Base-by-base conservation (phyloP, 257 asterid species). In the Nemophila menziesii region DNA sequence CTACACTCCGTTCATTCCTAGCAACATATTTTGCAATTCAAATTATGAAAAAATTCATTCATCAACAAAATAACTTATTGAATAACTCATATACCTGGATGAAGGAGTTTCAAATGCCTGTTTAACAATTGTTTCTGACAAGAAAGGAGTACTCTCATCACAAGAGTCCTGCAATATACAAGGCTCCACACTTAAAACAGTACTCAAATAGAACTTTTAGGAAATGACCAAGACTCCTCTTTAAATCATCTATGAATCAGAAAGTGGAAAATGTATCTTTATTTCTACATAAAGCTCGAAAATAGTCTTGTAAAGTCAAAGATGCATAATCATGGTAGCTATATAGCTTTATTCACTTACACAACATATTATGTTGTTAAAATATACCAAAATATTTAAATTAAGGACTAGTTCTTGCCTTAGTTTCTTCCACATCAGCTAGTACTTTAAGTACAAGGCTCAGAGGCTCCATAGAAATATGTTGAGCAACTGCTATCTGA, bases 401-500 rank as follows among this genome's bases (percentile, higher is more conserved):
- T 23, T 12, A 18, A 16, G 47, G 33, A 52, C 51, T 23, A 34
- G 26, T 43, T 52, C 69, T 68, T 68, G 67, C 97, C 80, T 78
- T 58, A 41, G 60, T 33, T 46, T 66, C 69, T 57, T 62, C 68
- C 37, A 67, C 65, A 36, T 58, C 60, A 27, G 61, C 56, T 54
- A 71, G 16, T 38, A 66, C 47, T 58, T 55, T 46, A 41, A 71
- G 68, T 43, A 47, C 22, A 53, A 33, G 58, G 68, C 79, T 73
- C 49, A 66, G 69, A 49, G 86, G 80, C 63, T 81, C 81, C 22
- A 48, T 38, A 49, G 56, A 69, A 16, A 79, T 56, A 43, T 79
- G 94, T 60, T 81, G 94, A 39, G 62, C 75, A 61, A 69, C 51
- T 54, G 82, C 86, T 61, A 81, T 79, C 99, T 89, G 77, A 58